Conservation (phyloP, 331 rosid genomes). For the Arachis monticola region DNA sequence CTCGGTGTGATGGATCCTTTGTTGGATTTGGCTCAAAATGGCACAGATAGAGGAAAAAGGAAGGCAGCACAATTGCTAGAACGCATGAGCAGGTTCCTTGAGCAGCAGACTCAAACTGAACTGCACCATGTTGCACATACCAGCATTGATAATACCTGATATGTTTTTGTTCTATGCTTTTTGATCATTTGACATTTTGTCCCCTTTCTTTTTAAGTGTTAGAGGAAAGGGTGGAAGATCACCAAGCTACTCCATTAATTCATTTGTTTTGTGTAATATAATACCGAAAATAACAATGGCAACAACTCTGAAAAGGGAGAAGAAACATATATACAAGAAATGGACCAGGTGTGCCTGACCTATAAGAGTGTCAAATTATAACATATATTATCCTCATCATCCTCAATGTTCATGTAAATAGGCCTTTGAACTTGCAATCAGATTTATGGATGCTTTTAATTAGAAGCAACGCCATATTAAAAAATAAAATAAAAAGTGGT, state of each 20-base stretch:
- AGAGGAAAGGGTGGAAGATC: slow-evolving; percentile 83
- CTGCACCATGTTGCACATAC: slow-evolving; percentile 46
- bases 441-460: no score
- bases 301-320: slow-evolving; percentile 30
- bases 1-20: slow-evolving; percentile 70
- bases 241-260: slow-evolving; percentile 59
- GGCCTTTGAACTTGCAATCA: no score
- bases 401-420: slow-evolving; percentile 18
- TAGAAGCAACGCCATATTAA: no score
- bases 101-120: slow-evolving; percentile 61
- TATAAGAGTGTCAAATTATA: slow-evolving; percentile 45
- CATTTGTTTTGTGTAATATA: slow-evolving; percentile 56
- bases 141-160: slow-evolving; percentile 51
- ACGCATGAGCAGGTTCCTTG: slow-evolving; percentile 69
- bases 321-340: not conserved
- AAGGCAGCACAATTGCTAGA: slow-evolving; percentile 90
- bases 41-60: slow-evolving; percentile 94
- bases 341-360: slow-evolving; percentile 32
- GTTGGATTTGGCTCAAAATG: slow-evolving; percentile 78
- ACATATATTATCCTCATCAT: slow-evolving; percentile 44
- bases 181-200: slow-evolving; percentile 36
- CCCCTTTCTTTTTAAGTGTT: slow-evolving; percentile 41
- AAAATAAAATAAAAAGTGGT: no score
- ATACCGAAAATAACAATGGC: slow-evolving; percentile 32
- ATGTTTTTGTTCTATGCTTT: slow-evolving; percentile 31